Conservation (phyloP, 352 stramenopile genomes). For the Pythium phragmiticola region DNA sequence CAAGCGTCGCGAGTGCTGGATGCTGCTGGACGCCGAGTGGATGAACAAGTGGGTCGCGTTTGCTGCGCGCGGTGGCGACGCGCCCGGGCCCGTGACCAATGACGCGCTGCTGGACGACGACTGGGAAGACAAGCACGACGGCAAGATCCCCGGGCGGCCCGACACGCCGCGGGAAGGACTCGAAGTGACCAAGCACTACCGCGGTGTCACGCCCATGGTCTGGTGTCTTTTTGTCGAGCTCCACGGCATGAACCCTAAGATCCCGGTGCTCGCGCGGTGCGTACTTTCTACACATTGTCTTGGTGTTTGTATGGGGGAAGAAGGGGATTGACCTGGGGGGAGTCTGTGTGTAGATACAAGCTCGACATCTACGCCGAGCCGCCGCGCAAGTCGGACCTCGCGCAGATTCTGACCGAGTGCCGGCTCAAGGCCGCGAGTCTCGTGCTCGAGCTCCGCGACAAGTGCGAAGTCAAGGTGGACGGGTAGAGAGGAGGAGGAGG, state of each 20-base stretch:
- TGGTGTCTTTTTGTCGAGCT: conserved; percentile 67
- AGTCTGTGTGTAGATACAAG: conserved; percentile 23
- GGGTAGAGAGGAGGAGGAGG: conserved; percentile 3
- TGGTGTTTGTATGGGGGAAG: background rate
- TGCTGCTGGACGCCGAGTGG: conserved; percentile 58
- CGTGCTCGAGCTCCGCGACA: conserved; percentile 24
- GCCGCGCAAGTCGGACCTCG: conserved; percentile 24
- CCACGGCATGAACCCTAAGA: conserved; percentile 41
- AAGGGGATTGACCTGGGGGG: no score
- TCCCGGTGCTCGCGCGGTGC: conserved; percentile 36
- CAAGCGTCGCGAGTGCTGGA: conserved; percentile 71
- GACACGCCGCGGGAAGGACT: conserved; percentile 45
- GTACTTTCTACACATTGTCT: background rate
- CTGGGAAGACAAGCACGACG: conserved; percentile 41
- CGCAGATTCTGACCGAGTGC: conserved; percentile 18
- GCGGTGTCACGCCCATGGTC: conserved; percentile 73
- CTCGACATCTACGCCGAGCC: conserved; percentile 31
- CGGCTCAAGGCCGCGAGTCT: conserved; percentile 28
- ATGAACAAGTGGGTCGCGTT: conserved; percentile 66
- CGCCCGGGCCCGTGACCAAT: conserved; percentile 61
- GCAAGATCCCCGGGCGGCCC: conserved; percentile 29
- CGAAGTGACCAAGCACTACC: conserved; percentile 53
- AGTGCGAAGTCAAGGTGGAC: conserved; percentile 22
- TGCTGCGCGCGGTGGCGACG: conserved; percentile 39
- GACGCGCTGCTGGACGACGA: conserved; percentile 45